These are phyloP conservation scores for Leishmania major DNA, from an alignment of 208 protist species.

Conservation along the genomic window DNA sequence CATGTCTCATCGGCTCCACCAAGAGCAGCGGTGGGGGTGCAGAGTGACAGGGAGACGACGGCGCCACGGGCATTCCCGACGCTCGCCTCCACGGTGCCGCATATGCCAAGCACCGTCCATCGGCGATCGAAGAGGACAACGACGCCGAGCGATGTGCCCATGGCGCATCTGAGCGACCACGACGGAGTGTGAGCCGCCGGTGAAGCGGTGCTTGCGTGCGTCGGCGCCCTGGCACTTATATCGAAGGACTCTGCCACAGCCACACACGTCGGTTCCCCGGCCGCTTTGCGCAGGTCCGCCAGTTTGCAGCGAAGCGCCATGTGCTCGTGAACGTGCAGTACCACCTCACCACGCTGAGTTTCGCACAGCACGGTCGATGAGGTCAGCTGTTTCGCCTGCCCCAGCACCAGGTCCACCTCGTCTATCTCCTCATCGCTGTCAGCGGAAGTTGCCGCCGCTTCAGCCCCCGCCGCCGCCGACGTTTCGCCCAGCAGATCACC, in stretches of 20 bases:
- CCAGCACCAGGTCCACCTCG: slow-evolving; percentile 50
- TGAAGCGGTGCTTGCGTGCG: not conserved
- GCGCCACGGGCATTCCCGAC: slow-evolving; percentile 36
- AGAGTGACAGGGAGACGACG: slow-evolving; percentile 56
- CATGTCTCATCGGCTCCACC: not conserved
- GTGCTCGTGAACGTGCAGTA: slow-evolving; percentile 73
- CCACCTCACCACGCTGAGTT: slow-evolving; percentile 25
- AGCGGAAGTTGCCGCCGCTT: not conserved
- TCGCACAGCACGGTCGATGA: slow-evolving; percentile 31
- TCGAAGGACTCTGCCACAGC: slow-evolving; percentile 14
- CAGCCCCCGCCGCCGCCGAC: not conserved
- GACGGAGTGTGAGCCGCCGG: not conserved
- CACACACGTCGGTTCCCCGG: slow-evolving; percentile 60
- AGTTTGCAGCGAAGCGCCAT: slow-evolving; percentile 46
- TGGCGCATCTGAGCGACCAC: slow-evolving; percentile 12
- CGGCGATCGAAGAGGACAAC: slow-evolving; percentile 56
- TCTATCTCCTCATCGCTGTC: slow-evolving; percentile 12
- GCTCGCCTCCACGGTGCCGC: slow-evolving; percentile 22
- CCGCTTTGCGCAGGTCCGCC: slow-evolving; percentile 23
- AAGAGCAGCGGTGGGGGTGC: not conserved
- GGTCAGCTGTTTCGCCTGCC: slow-evolving; percentile 53
- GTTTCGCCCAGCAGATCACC: slow-evolving; percentile 46
- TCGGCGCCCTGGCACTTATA: not conserved
- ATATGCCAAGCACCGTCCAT: slow-evolving; percentile 24
- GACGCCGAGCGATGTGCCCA: slow-evolving; percentile 70